These are phyloP conservation scores for Fraxinus cuspidata DNA, from an alignment of 257 asterid species.

Conservation along the genomic window DNA sequence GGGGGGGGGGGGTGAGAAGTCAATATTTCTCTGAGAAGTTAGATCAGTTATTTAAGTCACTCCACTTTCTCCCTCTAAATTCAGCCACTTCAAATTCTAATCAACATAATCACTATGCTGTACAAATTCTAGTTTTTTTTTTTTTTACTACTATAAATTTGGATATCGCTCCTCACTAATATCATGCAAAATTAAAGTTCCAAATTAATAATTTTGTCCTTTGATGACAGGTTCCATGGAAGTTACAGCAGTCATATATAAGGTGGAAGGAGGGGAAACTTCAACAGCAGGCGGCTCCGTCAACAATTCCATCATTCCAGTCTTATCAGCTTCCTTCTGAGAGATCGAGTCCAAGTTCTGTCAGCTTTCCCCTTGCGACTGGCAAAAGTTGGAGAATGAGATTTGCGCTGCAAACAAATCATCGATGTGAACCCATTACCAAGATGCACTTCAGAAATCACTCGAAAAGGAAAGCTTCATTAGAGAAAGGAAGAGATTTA, in stretches of 20 bases:
- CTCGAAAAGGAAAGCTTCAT: slow-evolving; percentile 37
- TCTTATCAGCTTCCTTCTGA: slow-evolving; percentile 22
- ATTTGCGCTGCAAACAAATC: slow-evolving; percentile 31
- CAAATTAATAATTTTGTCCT: background rate
- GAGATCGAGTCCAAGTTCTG: slow-evolving; percentile 24
- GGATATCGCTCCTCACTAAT: background rate
- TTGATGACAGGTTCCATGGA: slow-evolving; percentile 57
- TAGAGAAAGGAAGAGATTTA: slow-evolving; percentile 26
- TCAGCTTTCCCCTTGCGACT: slow-evolving; percentile 32
- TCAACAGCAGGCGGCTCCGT: slow-evolving; percentile 26
- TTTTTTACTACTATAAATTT: background rate
- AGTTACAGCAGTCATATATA: slow-evolving; percentile 50
- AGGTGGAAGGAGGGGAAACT: slow-evolving; percentile 50
- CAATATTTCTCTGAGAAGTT: background rate
- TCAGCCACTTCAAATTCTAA: background rate
- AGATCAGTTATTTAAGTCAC: background rate
- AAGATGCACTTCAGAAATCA: slow-evolving; percentile 33
- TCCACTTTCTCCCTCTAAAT: background rate
- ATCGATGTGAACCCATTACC: slow-evolving; percentile 23
- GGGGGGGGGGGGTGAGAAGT: background rate
- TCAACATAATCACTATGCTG: background rate
- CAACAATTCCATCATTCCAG: slow-evolving; percentile 2
- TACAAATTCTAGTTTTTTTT: background rate
- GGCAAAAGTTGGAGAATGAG: slow-evolving; percentile 48
- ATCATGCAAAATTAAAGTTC: background rate